Percentiles rank a stretch among this genome's conserved stretches.
Evolutionary conservation across 2,329 filamentous ascomycete genomes (phyloP).

Genomic region (Epichloe sp.): DNA sequence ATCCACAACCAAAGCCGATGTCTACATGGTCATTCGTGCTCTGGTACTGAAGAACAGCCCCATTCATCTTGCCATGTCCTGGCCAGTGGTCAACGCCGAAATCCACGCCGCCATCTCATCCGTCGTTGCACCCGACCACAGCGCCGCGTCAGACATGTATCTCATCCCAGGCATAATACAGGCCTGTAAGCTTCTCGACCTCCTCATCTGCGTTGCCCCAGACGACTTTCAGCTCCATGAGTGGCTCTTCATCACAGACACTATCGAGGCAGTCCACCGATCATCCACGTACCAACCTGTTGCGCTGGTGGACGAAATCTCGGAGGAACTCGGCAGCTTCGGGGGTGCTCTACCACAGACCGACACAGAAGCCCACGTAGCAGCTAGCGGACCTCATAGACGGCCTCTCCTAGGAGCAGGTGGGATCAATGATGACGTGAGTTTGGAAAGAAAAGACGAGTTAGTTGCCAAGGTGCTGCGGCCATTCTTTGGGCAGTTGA

Average conservation of each 20-base stretch:
- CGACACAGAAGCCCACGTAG: slow-evolving; percentile 24
- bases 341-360: slow-evolving; percentile 19
- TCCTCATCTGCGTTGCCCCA: slow-evolving; percentile 72
- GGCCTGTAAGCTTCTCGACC: slow-evolving; percentile 84
- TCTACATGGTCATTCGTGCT: slow-evolving; percentile 78
- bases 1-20: slow-evolving; percentile 73
- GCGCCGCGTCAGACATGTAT: slow-evolving; percentile 54
- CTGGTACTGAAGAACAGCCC: slow-evolving; percentile 67
- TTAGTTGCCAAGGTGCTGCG: slow-evolving; percentile 66
- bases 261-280: slow-evolving; percentile 87
- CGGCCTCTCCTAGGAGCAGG: slow-evolving; percentile 38
- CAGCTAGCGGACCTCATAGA: slow-evolving; percentile 23
- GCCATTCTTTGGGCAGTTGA: slow-evolving; percentile 83
- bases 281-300: slow-evolving; percentile 54
- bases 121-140: slow-evolving; percentile 54
- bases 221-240: slow-evolving; percentile 98
- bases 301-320: slow-evolving; percentile 73
- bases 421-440: slow-evolving; percentile 42
- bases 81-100: slow-evolving; percentile 82
- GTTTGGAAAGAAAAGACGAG: slow-evolving; percentile 49
- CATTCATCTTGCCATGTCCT: slow-evolving; percentile 69
- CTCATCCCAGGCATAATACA: slow-evolving; percentile 69
- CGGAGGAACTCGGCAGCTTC: slow-evolving; percentile 53
- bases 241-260: slow-evolving; percentile 96
- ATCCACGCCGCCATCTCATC: slow-evolving; percentile 69